phyloP scores from a whole-genome alignment of 441 rosid genomes.

The Arabidopsis lyrata region DNA sequence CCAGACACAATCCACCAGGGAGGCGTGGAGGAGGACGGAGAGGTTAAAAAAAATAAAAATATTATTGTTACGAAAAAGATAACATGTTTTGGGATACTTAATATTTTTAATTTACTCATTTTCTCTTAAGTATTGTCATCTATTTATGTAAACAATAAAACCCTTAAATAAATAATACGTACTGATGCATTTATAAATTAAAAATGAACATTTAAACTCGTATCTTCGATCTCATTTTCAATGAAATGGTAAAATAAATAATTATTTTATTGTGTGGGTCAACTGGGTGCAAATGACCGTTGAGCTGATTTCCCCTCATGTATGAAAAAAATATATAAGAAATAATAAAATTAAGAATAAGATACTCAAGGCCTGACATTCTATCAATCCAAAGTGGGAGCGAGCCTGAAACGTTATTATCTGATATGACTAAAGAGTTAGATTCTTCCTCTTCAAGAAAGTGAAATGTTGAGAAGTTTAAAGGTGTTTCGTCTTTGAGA shows the following conservation, averaged over 20 bases:
- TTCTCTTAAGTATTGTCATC: conserved; percentile 9
- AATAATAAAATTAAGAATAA: no score
- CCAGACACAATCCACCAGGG: conserved; percentile 60
- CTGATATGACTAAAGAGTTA: not conserved
- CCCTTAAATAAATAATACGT: not conserved
- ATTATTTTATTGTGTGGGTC: not conserved
- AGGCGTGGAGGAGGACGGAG: conserved; percentile 45
- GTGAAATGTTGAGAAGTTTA: no score
- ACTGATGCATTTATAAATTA: not conserved
- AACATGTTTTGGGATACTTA: conserved; percentile 23
- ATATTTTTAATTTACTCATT: not conserved
- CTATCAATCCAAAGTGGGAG: conserved; percentile 33
- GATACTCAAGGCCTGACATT: accelerated
- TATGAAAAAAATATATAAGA: no score
- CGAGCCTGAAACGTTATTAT: not conserved
- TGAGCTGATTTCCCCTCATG: conserved; percentile 17
- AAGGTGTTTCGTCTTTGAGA: no score
- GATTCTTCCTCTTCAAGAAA: not conserved
- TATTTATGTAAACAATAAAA: conserved; percentile 22
- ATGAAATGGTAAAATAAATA: not conserved
- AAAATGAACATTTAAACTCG: not conserved
- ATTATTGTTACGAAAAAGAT: not conserved
- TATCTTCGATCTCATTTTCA: not conserved
- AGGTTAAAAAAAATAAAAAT: not conserved
- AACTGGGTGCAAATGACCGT: conserved; percentile 14